These are phyloP conservation scores for Ophiostoma sp. DNA, from an alignment of 2,329 filamentous ascomycete genomes.

Conservation along the genomic window DNA sequence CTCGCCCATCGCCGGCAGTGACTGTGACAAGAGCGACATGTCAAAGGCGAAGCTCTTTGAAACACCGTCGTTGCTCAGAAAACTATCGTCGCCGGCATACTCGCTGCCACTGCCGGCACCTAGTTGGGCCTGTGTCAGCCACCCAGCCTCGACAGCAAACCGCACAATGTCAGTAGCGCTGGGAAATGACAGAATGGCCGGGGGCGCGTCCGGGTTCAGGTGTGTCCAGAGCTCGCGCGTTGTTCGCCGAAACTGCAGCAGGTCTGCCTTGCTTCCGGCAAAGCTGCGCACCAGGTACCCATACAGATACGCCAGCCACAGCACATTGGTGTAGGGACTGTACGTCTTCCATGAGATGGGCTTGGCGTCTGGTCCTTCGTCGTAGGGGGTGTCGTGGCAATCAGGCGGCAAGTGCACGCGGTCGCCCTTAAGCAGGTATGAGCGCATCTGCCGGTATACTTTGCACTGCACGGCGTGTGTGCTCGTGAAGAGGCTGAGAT, in stretches of 20 bases:
- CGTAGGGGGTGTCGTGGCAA: constrained; percentile 45
- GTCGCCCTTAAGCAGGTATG: constrained; percentile 49
- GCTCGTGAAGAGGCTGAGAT: constrained; percentile 55
- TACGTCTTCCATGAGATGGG: constrained; percentile 50
- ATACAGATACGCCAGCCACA: constrained; percentile 61
- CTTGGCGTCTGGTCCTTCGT: constrained; percentile 40
- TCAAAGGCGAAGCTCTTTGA: neutral
- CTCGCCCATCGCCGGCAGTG: neutral
- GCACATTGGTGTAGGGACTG: constrained; percentile 58
- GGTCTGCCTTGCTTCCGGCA: constrained; percentile 41
- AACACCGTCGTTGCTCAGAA: constrained; percentile 2
- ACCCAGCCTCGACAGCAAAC: constrained; percentile 54
- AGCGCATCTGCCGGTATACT: constrained; percentile 59
- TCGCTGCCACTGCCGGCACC: constrained; percentile 30
- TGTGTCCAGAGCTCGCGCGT: constrained; percentile 52
- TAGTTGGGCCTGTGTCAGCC: constrained; percentile 51
- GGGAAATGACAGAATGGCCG: constrained; percentile 46
- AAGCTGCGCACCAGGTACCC: constrained; percentile 47
- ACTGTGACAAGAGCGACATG: constrained; percentile 5
- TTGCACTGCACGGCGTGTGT: constrained; percentile 55
- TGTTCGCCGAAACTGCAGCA: constrained; percentile 42
- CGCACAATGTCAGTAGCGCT: constrained; percentile 52
- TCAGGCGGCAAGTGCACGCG: constrained; percentile 46
- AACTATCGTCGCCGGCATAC: constrained; percentile 12
- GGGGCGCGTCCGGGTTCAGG: constrained; percentile 47